Evolutionary conservation across 2,329 filamentous ascomycete genomes (phyloP).

Genomic region (Furcasterigmium sp.): DNA sequence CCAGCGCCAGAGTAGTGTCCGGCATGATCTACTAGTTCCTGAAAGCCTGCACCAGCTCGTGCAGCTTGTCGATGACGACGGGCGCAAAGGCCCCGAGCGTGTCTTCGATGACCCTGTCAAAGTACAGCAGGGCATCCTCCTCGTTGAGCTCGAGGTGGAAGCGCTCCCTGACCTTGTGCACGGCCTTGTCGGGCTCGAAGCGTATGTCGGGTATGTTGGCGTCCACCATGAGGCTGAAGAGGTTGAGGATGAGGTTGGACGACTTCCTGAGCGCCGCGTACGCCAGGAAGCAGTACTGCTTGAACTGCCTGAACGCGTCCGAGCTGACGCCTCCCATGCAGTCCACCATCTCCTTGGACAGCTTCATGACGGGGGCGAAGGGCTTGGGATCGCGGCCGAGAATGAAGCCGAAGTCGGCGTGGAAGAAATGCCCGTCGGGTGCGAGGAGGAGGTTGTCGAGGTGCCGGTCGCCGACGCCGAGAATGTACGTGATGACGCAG

Average conservation of each 20-base stretch:
- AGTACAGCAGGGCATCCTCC: conserved; percentile 83
- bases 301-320: conserved; percentile 81
- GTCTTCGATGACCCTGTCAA: conserved; percentile 87
- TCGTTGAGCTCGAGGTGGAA: conserved; percentile 90
- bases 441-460: conserved; percentile 90
- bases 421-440: conserved; percentile 92
- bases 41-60: conserved; percentile 90
- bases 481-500: conserved; percentile 96
- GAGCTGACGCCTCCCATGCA: conserved; percentile 87
- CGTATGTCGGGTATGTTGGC: conserved; percentile 95
- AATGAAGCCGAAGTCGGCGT: conserved; percentile 97
- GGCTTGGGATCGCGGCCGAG: conserved; percentile 95
- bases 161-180: conserved; percentile 89
- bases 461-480: conserved; percentile 93
- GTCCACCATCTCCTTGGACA: conserved; percentile 97
- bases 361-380: conserved; percentile 94
- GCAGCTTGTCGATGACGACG: conserved; percentile 89
- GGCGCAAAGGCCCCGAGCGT: conserved; percentile 85
- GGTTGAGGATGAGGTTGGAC: conserved; percentile 84
- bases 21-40: conserved; percentile 8
- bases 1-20: too few relatives aligned
- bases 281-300: conserved; percentile 92
- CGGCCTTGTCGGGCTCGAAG: conserved; percentile 87
- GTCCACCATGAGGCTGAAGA: conserved; percentile 96
- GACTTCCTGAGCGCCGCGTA: conserved; percentile 89